Conservation (phyloP, 2,329 filamentous ascomycete genomes). For the Exophiala sp. region DNA sequence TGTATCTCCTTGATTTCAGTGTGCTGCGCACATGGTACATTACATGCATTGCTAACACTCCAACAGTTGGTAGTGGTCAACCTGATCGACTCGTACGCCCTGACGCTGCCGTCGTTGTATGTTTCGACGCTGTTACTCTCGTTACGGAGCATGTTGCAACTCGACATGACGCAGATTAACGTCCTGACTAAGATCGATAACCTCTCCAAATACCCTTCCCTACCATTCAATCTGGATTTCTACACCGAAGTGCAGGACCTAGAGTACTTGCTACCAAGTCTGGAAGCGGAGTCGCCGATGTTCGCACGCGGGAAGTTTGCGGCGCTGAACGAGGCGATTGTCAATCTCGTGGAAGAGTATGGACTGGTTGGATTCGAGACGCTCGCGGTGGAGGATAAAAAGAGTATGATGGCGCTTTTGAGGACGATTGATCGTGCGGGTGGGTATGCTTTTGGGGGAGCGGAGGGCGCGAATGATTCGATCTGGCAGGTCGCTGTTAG, state of each 20-base stretch:
- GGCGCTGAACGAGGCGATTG: constrained; percentile 79
- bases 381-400: constrained; percentile 92
- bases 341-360: constrained; percentile 83
- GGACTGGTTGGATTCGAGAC: constrained; percentile 89
- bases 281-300: constrained; percentile 73
- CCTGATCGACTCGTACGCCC: constrained; percentile 87
- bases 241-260: constrained; percentile 98
- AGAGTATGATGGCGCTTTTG: constrained; percentile 90
- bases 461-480: constrained; percentile 89
- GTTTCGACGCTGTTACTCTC: constrained; percentile 91
- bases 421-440: constrained; percentile 86
- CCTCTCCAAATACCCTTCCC: constrained; percentile 73
- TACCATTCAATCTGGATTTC: constrained; percentile 94
- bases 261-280: constrained; percentile 72
- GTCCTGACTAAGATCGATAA: constrained; percentile 98
- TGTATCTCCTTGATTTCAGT: constrained; percentile 34
- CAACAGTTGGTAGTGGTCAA: constrained; percentile 83
- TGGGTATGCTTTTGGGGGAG: constrained; percentile 86
- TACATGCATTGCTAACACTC: neutral
- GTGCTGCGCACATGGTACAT: neutral
- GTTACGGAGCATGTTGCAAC: constrained; percentile 93
- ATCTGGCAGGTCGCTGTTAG: constrained; percentile 97
- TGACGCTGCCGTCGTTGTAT: constrained; percentile 90
- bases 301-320: constrained; percentile 64
- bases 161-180: constrained; percentile 94